Evolutionary conservation across 192 early-diverging fungal species (phyloP).

Genomic region (Coemansia aciculifera): DNA sequence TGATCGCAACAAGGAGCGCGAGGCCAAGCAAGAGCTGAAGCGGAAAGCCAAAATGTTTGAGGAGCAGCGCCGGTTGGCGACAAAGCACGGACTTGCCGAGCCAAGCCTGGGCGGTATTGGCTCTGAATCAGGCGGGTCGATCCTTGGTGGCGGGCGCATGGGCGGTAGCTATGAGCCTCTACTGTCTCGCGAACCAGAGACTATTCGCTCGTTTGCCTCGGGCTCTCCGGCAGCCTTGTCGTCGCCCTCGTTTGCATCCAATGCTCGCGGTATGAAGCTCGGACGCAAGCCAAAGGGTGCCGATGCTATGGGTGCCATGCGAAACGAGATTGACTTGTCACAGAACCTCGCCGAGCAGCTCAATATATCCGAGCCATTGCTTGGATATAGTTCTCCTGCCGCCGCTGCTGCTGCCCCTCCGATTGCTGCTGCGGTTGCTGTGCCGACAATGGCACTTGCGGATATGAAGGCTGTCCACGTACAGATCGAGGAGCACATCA

Average conservation of each 20-base stretch:
- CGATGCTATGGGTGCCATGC: constrained; percentile 79
- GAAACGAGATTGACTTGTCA: constrained; percentile 74
- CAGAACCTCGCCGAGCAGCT: constrained; percentile 44
- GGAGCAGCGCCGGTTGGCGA: constrained; percentile 79
- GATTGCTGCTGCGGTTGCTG: constrained; percentile 6
- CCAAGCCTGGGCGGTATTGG: constrained; percentile 58
- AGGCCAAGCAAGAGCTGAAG: constrained; percentile 96
- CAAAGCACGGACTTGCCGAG: constrained; percentile 50
- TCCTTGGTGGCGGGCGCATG: constrained; percentile 57
- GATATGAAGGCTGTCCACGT: constrained; percentile 80
- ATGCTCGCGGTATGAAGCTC: constrained; percentile 91
- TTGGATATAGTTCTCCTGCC: background rate
- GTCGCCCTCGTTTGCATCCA: constrained; percentile 24
- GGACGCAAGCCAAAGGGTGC: constrained; percentile 83
- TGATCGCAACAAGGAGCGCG: constrained; percentile 89
- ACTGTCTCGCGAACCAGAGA: constrained; percentile 43
- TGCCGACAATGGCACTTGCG: constrained; percentile 30
- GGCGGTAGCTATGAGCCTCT: constrained; percentile 51
- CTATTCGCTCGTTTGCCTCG: constrained; percentile 31
- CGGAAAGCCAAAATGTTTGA: constrained; percentile 90
- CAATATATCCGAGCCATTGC: constrained; percentile 21
- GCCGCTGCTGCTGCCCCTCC: background rate
- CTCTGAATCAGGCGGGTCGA: constrained; percentile 57
- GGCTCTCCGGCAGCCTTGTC: constrained; percentile 23
- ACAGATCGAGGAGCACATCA: constrained; percentile 85